Conservation (phyloP, 164 flowering plant genomes). For the Tetrastigma voinierianum region DNA sequence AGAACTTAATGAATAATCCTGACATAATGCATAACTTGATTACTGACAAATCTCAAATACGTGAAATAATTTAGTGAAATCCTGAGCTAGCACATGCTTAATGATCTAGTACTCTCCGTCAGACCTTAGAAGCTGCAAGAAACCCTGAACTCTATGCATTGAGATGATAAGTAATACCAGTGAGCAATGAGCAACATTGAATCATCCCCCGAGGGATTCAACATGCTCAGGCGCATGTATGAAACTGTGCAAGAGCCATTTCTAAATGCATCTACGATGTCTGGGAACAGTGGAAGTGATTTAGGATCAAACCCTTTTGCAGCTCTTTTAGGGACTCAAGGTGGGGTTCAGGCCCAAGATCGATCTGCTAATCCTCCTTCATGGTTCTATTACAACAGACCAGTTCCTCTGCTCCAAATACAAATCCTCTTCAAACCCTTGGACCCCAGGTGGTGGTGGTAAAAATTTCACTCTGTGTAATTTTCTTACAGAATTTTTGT, state of each 20-base stretch:
- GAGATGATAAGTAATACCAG: conserved; percentile 49
- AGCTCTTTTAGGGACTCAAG: conserved; percentile 50
- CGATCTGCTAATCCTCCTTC: conserved; percentile 44
- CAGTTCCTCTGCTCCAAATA: conserved; percentile 64
- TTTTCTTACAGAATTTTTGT: neutral
- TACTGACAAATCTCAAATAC: conserved; percentile 43
- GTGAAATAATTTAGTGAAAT: conserved; percentile 40
- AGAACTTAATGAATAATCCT: conserved; percentile 48
- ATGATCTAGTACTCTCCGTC: conserved; percentile 39
- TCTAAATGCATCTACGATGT: conserved; percentile 34
- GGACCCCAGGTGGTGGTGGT: conserved; percentile 38
- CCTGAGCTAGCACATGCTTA: conserved; percentile 44
- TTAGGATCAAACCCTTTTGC: conserved; percentile 32
- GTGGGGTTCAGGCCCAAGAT: conserved; percentile 38
- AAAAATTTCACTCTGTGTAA: conserved; percentile 6
- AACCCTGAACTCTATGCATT: conserved; percentile 46
- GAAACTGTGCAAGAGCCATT: conserved; percentile 49
- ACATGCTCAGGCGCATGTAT: conserved; percentile 46
- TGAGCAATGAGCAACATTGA: conserved; percentile 46
- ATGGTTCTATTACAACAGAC: conserved; percentile 45
- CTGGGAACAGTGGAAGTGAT: conserved; percentile 28
- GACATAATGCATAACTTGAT: conserved; percentile 43
- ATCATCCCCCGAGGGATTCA: conserved; percentile 39
- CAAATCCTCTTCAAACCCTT: conserved; percentile 90
- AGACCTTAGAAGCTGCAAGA: conserved; percentile 36